Base-by-base conservation (phyloP, 2,329 filamentous ascomycete genomes). In the Venturiaceae sp. region DNA sequence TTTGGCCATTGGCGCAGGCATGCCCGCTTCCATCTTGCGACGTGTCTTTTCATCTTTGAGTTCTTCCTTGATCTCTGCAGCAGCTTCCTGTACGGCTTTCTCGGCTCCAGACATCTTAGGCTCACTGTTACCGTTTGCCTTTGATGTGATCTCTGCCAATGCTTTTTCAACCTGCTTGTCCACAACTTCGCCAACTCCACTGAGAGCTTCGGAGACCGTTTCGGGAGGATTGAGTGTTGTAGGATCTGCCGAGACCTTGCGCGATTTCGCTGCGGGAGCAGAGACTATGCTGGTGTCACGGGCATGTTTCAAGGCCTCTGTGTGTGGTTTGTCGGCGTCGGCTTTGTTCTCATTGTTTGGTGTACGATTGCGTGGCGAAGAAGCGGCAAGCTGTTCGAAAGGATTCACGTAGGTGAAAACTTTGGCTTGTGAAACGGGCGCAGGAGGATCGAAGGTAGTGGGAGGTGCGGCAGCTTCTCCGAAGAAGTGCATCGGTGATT, bases 391-490 rank as follows among this genome's bases (percentile, higher is more conserved):
- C 66, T 86, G 80, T 60, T 88, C 85, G 65, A 89, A 89, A 1
- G 86, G 86, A 65, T 89, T 89, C 65, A 84, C 79, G 71, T 88
- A 88, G 30, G 80, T 87, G 69, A 88, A 88, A 57, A 85, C 76
- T 57, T 78, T 67, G 26, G 69, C 63, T 50, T 72, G 70, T 7
- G 71, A 66, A 39, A 69, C 58, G 63, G 26, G 62, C 60, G 32
- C 64, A 68, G 54, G 66, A 66, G 47, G 68, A 66, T 8, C 62
- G 32, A 58, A 58, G 8, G 67, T 63, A 8, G 66, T 64, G 9
- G 66, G 52, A 16, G 59, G 36, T 34, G 41, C 34, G 30, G 44
- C 13, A 16, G 44, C 28, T n/a, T 61, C 58, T 16, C 71, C 70
- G 55, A 72, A 72, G 33, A 69, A 62, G 30, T 64, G 63, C 64